Evolutionary conservation across 768 basidiomycete species (phyloP), one percentile per base, ranked within the genome.

Genomic region (Leccinum obscurum): DNA sequence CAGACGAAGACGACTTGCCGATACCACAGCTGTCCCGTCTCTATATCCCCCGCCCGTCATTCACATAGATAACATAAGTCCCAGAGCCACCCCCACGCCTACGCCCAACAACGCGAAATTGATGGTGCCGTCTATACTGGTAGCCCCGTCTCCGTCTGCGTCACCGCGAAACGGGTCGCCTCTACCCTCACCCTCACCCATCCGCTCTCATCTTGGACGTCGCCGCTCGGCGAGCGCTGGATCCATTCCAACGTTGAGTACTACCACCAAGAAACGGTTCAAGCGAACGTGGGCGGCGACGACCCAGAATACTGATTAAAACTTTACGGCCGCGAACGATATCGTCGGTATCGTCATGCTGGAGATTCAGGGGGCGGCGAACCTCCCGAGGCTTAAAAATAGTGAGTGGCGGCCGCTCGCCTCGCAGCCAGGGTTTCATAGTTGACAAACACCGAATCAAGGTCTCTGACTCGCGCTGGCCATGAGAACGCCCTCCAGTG

Each of bases 311-410:
- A n/a, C 67, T 5, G 80, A 77, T 20, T 89, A 79, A 72, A 87
- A 88, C 70, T 84, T 92, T 60, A 83, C 82, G 17, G 79, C 86
- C 1, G 80, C 77, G 5, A 88, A 93, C 67, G 95, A 98, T 69
- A 88, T 97, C 41, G 76, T 96, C 2, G 96, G 96, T 0, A 94
- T 98, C 59, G 95, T 98, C 39, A 91, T 97, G 87, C 76, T 99
- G 22, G 96, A 99, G 76, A 91, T 98, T 61, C 80, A 86, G 60
- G 78, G 85, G 13, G 96, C 93, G 26, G 82, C 82, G 32, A 93
- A 96, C 75, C 76, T 98, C 53, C 97, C 97, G 0, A 82, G 82
- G 70, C 76, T 94, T 60, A 89, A 86, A 71, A 98, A 97, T 66
- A 89, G 95, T 95, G 57, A 62, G 92, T 83, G 17, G 54, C 53